These are phyloP conservation scores for Neotropicomus parvogracilis DNA, from an alignment of 1,284 basidiomycete genomes.

Conservation along the genomic window DNA sequence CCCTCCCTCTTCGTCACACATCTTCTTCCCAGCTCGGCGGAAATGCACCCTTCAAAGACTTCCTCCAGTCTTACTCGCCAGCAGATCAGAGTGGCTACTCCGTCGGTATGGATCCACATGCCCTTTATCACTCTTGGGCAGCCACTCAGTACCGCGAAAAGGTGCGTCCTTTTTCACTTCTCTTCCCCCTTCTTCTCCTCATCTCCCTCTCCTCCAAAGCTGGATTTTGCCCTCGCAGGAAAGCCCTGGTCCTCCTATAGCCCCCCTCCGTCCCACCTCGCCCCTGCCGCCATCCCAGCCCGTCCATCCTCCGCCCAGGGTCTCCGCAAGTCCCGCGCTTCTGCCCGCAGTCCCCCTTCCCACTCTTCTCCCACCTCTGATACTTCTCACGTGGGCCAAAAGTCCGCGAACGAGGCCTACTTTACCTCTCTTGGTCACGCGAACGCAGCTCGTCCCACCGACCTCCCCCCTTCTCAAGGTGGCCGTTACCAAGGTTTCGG, in stretches of 20 bases:
- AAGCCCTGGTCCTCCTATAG: slow-evolving; percentile 68
- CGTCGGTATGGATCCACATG: slow-evolving; percentile 63
- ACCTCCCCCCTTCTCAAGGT: slow-evolving; percentile 81
- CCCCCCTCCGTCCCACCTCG: slow-evolving; percentile 47
- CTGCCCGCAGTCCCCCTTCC: slow-evolving; percentile 46
- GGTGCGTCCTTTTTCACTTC: slow-evolving; percentile 39
- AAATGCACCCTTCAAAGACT: slow-evolving; percentile 75
- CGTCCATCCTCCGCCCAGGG: slow-evolving; percentile 67
- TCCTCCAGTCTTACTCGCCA: slow-evolving; percentile 72
- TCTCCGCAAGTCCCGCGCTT: slow-evolving; percentile 72
- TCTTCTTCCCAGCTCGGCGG: slow-evolving; percentile 67
- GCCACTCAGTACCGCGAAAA: slow-evolving; percentile 90
- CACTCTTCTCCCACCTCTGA: slow-evolving; percentile 29
- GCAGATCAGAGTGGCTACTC: slow-evolving; percentile 72
- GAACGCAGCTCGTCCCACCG: slow-evolving; percentile 66
- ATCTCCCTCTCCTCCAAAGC: slow-evolving; percentile 38
- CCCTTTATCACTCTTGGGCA: slow-evolving; percentile 90
- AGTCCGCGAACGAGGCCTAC: slow-evolving; percentile 71
- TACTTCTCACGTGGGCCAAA: slow-evolving; percentile 47
- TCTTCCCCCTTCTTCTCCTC: slow-evolving; percentile 7
- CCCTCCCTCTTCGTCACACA: slow-evolving; percentile 12
- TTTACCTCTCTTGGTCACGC: slow-evolving; percentile 69
- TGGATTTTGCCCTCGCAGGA: slow-evolving; percentile 66
- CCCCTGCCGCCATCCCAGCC: slow-evolving; percentile 38
- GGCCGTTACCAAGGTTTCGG: slow-evolving; percentile 85